Evolutionary conservation across 768 basidiomycete species (phyloP).

Genomic region (Exsudoporus frostii): DNA sequence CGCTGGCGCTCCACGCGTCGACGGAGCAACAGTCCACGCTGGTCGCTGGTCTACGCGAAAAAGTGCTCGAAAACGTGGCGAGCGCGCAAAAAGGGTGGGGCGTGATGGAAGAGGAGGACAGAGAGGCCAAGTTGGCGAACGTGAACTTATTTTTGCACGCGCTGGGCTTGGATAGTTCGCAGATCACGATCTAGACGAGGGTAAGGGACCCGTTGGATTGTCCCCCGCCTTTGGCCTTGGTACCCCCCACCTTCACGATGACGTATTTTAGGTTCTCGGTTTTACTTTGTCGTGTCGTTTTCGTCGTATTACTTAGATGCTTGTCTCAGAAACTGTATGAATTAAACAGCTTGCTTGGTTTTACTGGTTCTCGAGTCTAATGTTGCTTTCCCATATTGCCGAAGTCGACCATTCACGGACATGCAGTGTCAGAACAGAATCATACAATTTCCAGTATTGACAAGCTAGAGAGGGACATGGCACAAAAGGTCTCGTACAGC

Average conservation of each 20-base stretch:
- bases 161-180: constrained; percentile 68
- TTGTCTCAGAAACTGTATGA: constrained; percentile 18
- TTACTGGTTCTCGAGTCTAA: neutral
- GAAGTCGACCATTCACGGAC: neutral
- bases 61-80: constrained; percentile 87
- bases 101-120: constrained; percentile 65
- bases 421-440: neutral
- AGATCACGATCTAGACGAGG: constrained; percentile 49
- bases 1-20: constrained; percentile 80
- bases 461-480: constrained; percentile 7
- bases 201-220: neutral
- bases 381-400: neutral
- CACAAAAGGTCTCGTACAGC: constrained; percentile 28
- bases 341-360: constrained; percentile 10
- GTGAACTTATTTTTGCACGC: constrained; percentile 90
- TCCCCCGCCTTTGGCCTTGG: no score
- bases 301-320: constrained; percentile 10
- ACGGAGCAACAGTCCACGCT: constrained; percentile 86
- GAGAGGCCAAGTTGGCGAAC: constrained; percentile 78
- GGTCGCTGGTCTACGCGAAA: constrained; percentile 83
- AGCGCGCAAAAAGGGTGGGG: constrained; percentile 73
- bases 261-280: constrained; percentile 3
- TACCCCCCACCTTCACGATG: neutral
- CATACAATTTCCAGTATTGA: neutral
- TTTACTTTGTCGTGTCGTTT: constrained; percentile 5